Percentiles rank a stretch among this genome's conserved stretches.
phyloP scores from a whole-genome alignment of 176 grass and related monocot species.

The Aechmea fasciata region DNA sequence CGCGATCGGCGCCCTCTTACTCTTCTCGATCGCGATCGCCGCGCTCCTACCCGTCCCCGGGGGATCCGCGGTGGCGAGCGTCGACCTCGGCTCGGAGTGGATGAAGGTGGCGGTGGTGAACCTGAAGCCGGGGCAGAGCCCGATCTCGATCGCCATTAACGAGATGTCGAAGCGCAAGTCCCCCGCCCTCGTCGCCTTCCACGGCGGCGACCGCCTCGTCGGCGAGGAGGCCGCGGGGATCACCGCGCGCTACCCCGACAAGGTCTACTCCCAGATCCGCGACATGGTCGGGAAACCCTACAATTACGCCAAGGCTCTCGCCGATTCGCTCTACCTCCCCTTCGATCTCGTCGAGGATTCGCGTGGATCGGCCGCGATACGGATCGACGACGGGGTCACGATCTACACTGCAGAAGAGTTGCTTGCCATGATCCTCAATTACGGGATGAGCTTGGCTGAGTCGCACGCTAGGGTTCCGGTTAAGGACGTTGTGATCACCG shows the following conservation, averaged over 20 bases:
- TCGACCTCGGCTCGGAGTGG: slow-evolving; percentile 97
- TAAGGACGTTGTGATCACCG: slow-evolving; percentile 73
- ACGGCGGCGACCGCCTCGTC: slow-evolving; percentile 60
- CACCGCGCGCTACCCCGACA: slow-evolving; percentile 68
- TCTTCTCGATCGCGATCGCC: slow-evolving; percentile 12
- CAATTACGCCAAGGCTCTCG: slow-evolving; percentile 37
- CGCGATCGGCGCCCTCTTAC: slow-evolving; percentile 11
- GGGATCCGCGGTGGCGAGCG: slow-evolving; percentile 73
- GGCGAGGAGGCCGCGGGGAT: slow-evolving; percentile 94
- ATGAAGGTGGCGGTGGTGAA: slow-evolving; percentile 90
- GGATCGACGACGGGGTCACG: slow-evolving; percentile 55
- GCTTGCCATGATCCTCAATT: slow-evolving; percentile 74
- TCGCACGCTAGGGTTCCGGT: slow-evolving; percentile 60
- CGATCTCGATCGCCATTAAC: slow-evolving; percentile 85
- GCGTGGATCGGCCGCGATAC: slow-evolving; percentile 53
- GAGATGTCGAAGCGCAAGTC: slow-evolving; percentile 99
- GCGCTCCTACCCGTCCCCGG: slow-evolving; percentile 21
- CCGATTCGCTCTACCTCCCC: slow-evolving; percentile 62
- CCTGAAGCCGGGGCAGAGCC: slow-evolving; percentile 61
- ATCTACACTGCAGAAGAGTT: slow-evolving; percentile 74
- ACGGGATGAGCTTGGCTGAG: slow-evolving; percentile 57
- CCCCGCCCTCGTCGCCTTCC: slow-evolving; percentile 62
- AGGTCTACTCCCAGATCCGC: slow-evolving; percentile 70
- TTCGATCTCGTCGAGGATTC: slow-evolving; percentile 77
- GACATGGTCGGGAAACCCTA: slow-evolving; percentile 83